These are phyloP conservation scores for Mycena venus DNA, from an alignment of 768 basidiomycete genomes.

Conservation along the genomic window DNA sequence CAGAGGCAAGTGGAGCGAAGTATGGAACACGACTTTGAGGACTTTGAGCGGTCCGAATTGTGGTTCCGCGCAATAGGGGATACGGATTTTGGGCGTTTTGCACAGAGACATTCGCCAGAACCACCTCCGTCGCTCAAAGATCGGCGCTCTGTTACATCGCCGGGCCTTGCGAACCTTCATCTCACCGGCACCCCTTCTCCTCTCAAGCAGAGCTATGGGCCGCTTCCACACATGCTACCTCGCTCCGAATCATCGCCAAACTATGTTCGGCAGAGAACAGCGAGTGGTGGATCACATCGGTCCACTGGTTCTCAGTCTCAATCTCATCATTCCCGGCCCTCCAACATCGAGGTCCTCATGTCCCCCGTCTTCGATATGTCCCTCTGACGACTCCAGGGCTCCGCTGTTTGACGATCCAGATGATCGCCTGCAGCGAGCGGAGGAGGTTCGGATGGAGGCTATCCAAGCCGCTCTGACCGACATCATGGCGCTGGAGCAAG, in stretches of 20 bases:
- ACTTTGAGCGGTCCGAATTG: constrained; percentile 89
- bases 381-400: constrained; percentile 70
- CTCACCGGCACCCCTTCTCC: constrained; percentile 26
- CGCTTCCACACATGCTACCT: constrained; percentile 35
- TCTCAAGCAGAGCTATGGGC: constrained; percentile 27
- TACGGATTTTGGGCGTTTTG: constrained; percentile 55
- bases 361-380: constrained; percentile 69
- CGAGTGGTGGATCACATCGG: constrained; percentile 54
- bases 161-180: constrained; percentile 29
- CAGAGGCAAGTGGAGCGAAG: constrained; percentile 89
- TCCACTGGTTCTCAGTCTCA: constrained; percentile 43
- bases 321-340: constrained; percentile 52
- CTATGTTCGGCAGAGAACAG: constrained; percentile 54
- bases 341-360: constrained; percentile 88
- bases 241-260: constrained; percentile 55
- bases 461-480: constrained; percentile 97
- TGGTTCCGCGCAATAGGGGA: constrained; percentile 93
- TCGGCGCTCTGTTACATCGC: constrained; percentile 21
- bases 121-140: constrained; percentile 25
- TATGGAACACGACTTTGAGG: constrained; percentile 94
- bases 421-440: constrained; percentile 75
- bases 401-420: constrained; percentile 88
- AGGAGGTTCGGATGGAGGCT: constrained; percentile 92
- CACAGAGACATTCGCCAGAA: constrained; percentile 32
- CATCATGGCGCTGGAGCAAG: constrained; percentile 90